Conservation (phyloP, 225 moss, liverwort and hornwort species). For the Physcomitrium patens region DNA sequence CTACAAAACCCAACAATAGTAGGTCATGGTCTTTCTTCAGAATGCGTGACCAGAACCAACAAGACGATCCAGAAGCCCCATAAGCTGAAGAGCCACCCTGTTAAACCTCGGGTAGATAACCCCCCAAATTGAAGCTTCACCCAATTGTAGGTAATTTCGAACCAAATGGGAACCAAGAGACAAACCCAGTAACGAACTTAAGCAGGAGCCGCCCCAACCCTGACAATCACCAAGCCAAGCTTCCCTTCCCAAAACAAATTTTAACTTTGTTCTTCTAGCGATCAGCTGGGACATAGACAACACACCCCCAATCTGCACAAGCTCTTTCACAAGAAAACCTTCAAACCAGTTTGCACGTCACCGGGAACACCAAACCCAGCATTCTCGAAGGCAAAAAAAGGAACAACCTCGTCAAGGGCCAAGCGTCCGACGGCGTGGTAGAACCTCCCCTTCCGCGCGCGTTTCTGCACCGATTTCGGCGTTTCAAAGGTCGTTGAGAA, state of each 20-base stretch:
- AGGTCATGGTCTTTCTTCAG: constrained; percentile 32
- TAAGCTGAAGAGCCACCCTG: constrained; percentile 13
- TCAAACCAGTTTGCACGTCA: no score
- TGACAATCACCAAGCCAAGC: not conserved
- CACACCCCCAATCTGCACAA: no score
- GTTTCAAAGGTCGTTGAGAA: constrained; percentile 17
- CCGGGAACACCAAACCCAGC: no score
- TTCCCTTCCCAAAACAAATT: constrained; percentile 23
- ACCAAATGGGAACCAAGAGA: not conserved
- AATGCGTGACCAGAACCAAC: constrained; percentile 6
- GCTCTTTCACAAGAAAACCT: no score
- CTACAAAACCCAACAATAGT: not conserved
- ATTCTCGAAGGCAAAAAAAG: no score
- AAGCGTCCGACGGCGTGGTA: no score
- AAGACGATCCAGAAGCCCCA: constrained; percentile 19
- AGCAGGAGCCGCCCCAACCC: not conserved
- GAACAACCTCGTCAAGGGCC: no score
- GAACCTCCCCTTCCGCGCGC: not conserved
- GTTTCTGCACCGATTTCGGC: constrained; percentile 32
- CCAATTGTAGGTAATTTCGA: constrained; percentile 37
- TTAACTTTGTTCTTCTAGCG: not conserved
- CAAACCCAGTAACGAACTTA: constrained; percentile 5
- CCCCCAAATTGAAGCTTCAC: constrained; percentile 17
- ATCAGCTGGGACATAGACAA: constrained; percentile 9
- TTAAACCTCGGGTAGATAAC: constrained; percentile 15